Percentiles rank a stretch among this genome's conserved stretches.
Evolutionary conservation across 495 filamentous ascomycete species (phyloP).

Genomic region (Amorphotheca resinae): DNA sequence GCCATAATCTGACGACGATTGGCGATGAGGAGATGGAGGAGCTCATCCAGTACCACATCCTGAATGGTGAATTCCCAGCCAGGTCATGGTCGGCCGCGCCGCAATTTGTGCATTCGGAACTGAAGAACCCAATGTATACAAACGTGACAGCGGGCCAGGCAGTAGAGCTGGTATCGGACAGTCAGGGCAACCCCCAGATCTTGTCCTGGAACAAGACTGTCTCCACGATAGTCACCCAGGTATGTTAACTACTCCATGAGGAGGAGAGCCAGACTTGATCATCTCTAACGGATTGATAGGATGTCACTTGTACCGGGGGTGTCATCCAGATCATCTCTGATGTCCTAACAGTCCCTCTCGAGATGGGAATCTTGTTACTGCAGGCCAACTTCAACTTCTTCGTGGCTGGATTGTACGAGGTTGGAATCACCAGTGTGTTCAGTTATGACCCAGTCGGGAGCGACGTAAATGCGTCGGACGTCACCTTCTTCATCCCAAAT

Average conservation of each 20-base stretch:
- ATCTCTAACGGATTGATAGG: conserved; percentile 11
- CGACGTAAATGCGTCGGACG: conserved; percentile 12
- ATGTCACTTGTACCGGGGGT: conserved; percentile 33
- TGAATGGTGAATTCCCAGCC: conserved; percentile 27
- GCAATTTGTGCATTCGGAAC: conserved; percentile 28
- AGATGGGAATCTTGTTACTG: not conserved
- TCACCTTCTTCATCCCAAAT: conserved; percentile 37
- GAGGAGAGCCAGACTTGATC: not conserved
- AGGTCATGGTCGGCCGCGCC: conserved; percentile 24
- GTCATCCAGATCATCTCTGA: conserved; percentile 34
- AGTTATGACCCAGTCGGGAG: not conserved
- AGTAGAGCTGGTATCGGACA: conserved; percentile 16
- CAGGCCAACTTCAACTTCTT: conserved; percentile 1
- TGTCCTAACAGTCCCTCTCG: conserved; percentile 29
- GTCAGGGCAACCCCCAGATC: conserved; percentile 19
- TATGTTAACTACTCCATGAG: not conserved
- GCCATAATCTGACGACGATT: not conserved
- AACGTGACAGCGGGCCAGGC: conserved; percentile 22
- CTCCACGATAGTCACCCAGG: conserved; percentile 10
- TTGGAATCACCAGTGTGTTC: not conserved
- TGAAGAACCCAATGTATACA: conserved; percentile 17
- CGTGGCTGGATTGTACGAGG: not conserved
- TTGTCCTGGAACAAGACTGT: conserved; percentile 15
- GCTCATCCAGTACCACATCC: conserved; percentile 32
- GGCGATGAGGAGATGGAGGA: conserved; percentile 13